Conservation (phyloP, 176 grass and related monocot species). For the Chloris gayana region DNA sequence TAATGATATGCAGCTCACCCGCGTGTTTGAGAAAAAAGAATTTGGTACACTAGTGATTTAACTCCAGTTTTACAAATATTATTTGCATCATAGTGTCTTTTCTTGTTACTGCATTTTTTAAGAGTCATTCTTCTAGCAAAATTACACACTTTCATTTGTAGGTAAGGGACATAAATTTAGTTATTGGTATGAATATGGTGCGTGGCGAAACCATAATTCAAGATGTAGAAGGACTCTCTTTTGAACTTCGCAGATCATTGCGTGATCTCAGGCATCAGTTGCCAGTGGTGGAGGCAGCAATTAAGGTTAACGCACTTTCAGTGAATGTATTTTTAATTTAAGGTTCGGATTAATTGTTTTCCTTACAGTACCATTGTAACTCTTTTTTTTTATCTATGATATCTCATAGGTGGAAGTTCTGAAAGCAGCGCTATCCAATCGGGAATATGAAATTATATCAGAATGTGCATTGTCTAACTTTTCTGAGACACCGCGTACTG, state of each 20-base stretch:
- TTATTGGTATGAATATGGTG: slow-evolving; percentile 74
- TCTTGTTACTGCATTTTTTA: slow-evolving; percentile 23
- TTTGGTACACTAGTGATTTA: neutral
- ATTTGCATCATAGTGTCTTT: neutral
- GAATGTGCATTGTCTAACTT: slow-evolving; percentile 94
- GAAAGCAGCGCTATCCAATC: slow-evolving; percentile 90
- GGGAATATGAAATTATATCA: slow-evolving; percentile 91
- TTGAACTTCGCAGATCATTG: slow-evolving; percentile 76
- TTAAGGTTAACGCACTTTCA: slow-evolving; percentile 68
- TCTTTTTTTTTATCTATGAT: slow-evolving; percentile 19
- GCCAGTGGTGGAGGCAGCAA: slow-evolving; percentile 73
- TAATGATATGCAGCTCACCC: too few relatives aligned
- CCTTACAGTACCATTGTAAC: slow-evolving; percentile 10
- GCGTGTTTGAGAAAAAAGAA: too few relatives aligned
- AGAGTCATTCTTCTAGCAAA: slow-evolving; percentile 25
- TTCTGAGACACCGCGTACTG: slow-evolving; percentile 69
- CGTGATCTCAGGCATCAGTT: slow-evolving; percentile 89
- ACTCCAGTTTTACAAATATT: slow-evolving; percentile 14
- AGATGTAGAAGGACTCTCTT: slow-evolving; percentile 85
- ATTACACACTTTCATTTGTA: slow-evolving; percentile 36
- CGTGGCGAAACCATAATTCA: slow-evolving; percentile 92
- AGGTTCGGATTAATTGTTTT: slow-evolving; percentile 18
- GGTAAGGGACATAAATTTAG: slow-evolving; percentile 95
- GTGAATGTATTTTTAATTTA: slow-evolving; percentile 24
- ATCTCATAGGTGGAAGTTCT: slow-evolving; percentile 73